Percentiles rank a stretch among this genome's conserved stretches.
Conservation (phyloP, 2,329 filamentous ascomycete genomes). For the Ophiostoma sp. region DNA sequence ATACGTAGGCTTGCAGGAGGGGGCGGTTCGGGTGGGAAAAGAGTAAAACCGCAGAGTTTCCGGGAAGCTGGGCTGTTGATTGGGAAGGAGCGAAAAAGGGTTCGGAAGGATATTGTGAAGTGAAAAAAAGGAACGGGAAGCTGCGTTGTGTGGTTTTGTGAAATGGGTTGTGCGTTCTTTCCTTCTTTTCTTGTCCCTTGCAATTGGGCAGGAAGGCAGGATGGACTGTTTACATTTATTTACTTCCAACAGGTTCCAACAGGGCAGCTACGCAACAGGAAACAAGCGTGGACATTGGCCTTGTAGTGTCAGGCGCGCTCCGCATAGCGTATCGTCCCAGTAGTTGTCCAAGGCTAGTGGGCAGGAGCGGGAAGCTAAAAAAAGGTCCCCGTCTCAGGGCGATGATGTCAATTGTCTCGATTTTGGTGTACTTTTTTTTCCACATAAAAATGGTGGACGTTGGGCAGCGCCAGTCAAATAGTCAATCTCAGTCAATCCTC, state of each 20-base stretch:
- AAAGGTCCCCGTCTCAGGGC: neutral
- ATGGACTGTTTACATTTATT: constrained; percentile 7
- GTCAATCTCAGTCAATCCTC: neutral
- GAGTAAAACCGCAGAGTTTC: neutral
- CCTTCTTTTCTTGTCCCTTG: neutral
- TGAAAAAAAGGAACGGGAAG: neutral
- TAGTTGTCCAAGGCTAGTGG: neutral
- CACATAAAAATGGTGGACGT: neutral
- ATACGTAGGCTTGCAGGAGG: neutral
- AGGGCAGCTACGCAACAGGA: neutral
- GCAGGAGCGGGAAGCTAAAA: neutral
- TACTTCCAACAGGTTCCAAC: neutral
- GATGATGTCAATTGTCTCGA: constrained; percentile 13
- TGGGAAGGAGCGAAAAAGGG: neutral
- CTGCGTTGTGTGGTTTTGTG: neutral
- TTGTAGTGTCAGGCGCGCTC: neutral
- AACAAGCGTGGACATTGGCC: neutral
- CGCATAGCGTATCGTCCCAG: neutral
- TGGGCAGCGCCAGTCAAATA: neutral
- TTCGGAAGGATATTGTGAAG: neutral
- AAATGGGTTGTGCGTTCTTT: neutral
- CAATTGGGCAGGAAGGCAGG: constrained; percentile 12
- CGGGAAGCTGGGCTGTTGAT: neutral
- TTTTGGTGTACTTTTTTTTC: neutral
- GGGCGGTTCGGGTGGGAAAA: constrained; percentile 14